phyloP scores from a whole-genome alignment of 176 grass and related monocot genomes.

The Rhynchospora pubera region DNA sequence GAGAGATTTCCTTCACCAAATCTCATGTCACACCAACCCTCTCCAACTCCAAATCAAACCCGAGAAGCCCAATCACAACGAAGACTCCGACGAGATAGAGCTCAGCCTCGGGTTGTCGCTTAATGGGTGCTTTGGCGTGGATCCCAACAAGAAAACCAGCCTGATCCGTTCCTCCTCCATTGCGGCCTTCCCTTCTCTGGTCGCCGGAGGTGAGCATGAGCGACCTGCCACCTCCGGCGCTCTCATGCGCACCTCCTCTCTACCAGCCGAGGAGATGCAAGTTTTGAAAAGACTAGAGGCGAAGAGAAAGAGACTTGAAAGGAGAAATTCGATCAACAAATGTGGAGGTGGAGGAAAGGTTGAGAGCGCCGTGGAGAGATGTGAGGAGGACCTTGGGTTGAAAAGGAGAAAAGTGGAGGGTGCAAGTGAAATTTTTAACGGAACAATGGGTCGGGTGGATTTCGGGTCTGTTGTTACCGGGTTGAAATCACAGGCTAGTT shows the following conservation, averaged over 20 bases:
- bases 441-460: neutral
- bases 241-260: slow-evolving; percentile 44
- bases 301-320: slow-evolving; percentile 59
- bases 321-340: slow-evolving; percentile 42
- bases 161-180: slow-evolving; percentile 48
- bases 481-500: neutral
- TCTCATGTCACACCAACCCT: neutral
- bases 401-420: slow-evolving; percentile 11
- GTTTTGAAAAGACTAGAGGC: slow-evolving; percentile 48
- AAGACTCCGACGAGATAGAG: slow-evolving; percentile 36
- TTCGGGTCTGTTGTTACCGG: neutral
- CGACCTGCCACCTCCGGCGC: slow-evolving; percentile 1
- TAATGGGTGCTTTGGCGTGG: slow-evolving; percentile 44
- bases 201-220: neutral
- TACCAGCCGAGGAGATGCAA: slow-evolving; percentile 50
- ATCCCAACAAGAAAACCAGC: slow-evolving; percentile 17
- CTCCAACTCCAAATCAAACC: slow-evolving; percentile 6
- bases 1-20: slow-evolving; percentile 14
- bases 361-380: slow-evolving; percentile 2
- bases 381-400: slow-evolving; percentile 18
- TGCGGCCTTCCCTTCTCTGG: slow-evolving; percentile 21
- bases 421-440: slow-evolving; percentile 9
- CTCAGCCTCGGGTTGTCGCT: slow-evolving; percentile 69
- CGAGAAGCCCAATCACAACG: neutral
- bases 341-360: neutral